Evolutionary conservation across 805 yeast species (phyloP), one percentile per base, ranked within the genome.

Genomic region (Schwanniomyces pseudopolymorphus): DNA sequence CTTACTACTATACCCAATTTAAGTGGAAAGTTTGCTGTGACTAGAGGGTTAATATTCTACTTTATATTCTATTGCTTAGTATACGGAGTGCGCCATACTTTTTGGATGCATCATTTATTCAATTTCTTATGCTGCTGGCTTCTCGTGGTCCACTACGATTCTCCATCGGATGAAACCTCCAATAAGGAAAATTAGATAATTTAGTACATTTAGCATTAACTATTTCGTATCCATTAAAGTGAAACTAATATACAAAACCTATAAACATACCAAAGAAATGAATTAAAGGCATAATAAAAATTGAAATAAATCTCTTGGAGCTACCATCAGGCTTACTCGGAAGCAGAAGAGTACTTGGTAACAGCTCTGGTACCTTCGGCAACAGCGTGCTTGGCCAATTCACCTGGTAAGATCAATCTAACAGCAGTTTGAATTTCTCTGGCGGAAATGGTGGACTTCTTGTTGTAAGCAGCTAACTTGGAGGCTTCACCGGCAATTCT

Each of bases 341-440:
- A 61, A 56, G 75, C 79, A 67, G 96, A 85, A 64, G 96, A 86
- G 83, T 89, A 89, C 80, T 89, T 89, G 74, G 96, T 88, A 64
- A 89, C 96, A 72, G 97, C 96, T 84, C 96, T 88, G 61, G 96
- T 89, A 82, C 97, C 97, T 80, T 91, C 98, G 64, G 96, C 87
- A 64, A 90, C 96, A 67, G 97, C 97, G 78, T 91, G 97, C 83
- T 90, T 90, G 61, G 97, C 96, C 71, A 91, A 83, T 81, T 91
- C 97, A 84, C 97, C 97, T 61, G 98, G 98, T 64, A 91, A 85
- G 76, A 91, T 90, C 68, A 91, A 85, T 84, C 97, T 89, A 59
- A 91, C 97, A 61, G 98, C 97, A 62, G 97, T 91, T 81, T 91
- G 97, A 66, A 91, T 91, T 80, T 91, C 97, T 81, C 97, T 89